Evolutionary conservation across 352 stramenopile genomes (phyloP), one percentile per base, ranked within the genome.

Genomic region (Pythium periplocum): DNA sequence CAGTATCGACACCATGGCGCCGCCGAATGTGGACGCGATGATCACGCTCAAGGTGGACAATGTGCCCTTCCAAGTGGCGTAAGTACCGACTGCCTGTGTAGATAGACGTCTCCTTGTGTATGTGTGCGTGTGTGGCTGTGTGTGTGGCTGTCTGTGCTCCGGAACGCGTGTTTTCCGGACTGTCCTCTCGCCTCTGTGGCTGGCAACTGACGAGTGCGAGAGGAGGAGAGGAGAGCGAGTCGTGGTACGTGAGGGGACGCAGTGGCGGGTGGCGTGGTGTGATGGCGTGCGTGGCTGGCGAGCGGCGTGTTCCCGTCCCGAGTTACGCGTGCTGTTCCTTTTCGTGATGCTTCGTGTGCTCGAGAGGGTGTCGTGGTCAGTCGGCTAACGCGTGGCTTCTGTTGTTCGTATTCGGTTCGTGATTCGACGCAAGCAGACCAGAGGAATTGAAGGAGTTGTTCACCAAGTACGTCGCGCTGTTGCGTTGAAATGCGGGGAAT

Each of bases 1-100:
- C 17, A 26, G 17, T 26, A 26, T 26, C 17, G 17, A 26, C 17
- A 62, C 30, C 10, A 90, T 87, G 77, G 72, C 76, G 62, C 79
- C 83, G 55, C 82, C 83, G 6, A 80, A 89, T 64, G 76, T 93
- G 55, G 78, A 90, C 58, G 76, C 58, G 62, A 93, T 93, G 83
- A 75, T 83, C 66, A 91, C 81, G 48, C 83, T 93, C 58, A 92
- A 94, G 73, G 80, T 94, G 65, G 85, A 95, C 75, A 95, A 95
- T 64, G 81, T 95, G 46, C 76, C 82, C 10, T 92, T 86, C 69
- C 62, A 83, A 62, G 75, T 82, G 48, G 76, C 71, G 78, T 89
- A 61, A 57, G 74, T 74, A 35, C 3, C 17, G 17, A 26, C 17
- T 26, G 17, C 17, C 17, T 26, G 17, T 26, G 17, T 26, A 26